A percentile compares a stretch with the other conserved stretches of the same genome.
These are phyloP conservation scores for Zychaea mexicana DNA, from an alignment of 371 early-diverging fungal genomes.

Conservation along the genomic window DNA sequence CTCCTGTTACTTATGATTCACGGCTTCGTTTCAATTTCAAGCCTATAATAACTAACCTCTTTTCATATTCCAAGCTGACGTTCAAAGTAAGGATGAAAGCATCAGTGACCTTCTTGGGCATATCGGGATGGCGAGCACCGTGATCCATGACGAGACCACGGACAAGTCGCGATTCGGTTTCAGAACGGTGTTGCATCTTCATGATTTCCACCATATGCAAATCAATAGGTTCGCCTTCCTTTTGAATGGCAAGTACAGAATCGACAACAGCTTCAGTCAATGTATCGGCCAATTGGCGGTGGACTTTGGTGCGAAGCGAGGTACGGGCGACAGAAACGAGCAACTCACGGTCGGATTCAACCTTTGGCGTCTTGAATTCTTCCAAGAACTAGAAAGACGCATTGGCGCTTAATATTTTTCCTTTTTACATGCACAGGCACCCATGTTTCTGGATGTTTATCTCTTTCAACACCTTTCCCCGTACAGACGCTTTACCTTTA, in stretches of 20 bases:
- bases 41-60: slow-evolving; percentile 61
- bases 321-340: slow-evolving; percentile 94
- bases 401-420: neutral
- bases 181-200: slow-evolving; percentile 99
- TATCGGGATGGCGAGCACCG: slow-evolving; percentile 99
- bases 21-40: too few species aligned
- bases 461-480: neutral
- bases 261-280: slow-evolving; percentile 97
- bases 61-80: slow-evolving; percentile 99
- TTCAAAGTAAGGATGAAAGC: slow-evolving; percentile 96
- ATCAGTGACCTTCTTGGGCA: slow-evolving; percentile 97
- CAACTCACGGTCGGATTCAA: slow-evolving; percentile 86
- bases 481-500: slow-evolving; percentile 59
- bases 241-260: slow-evolving; percentile 89
- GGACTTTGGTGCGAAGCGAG: slow-evolving; percentile 96
- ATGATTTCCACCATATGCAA: slow-evolving; percentile 99
- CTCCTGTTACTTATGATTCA: neutral
- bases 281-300: slow-evolving; percentile 85
- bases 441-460: neutral
- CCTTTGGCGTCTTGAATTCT: slow-evolving; percentile 68
- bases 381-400: slow-evolving; percentile 79
- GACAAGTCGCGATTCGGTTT: slow-evolving; percentile 93
- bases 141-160: slow-evolving; percentile 99
- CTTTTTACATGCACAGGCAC: neutral
- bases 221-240: slow-evolving; percentile 88